Evolutionary conservation across 106 monocot species (phyloP).

Genomic region (Allium cepa): DNA sequence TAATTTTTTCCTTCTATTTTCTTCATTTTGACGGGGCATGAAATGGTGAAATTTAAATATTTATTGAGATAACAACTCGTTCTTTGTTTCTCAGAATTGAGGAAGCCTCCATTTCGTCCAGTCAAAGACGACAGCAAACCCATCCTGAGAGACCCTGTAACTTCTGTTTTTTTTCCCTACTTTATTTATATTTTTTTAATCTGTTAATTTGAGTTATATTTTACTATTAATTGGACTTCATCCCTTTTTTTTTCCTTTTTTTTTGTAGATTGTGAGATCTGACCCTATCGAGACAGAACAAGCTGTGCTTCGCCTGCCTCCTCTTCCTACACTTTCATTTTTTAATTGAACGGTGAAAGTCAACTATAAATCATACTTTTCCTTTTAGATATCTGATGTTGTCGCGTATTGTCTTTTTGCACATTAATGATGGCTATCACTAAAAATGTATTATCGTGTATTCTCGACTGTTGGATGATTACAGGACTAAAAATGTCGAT

Average conservation of each 20-base stretch:
- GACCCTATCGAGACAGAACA: constrained; percentile 83
- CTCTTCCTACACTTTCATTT: constrained; percentile 18
- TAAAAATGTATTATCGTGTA: too few relatives aligned
- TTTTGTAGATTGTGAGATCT: constrained; percentile 66
- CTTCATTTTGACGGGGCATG: too few relatives aligned
- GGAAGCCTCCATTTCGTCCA: constrained; percentile 54
- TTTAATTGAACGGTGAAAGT: too few relatives aligned
- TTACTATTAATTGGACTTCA: background rate
- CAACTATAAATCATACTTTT: too few relatives aligned
- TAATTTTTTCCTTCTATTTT: too few relatives aligned
- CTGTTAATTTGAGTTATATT: background rate
- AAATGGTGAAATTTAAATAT: too few relatives aligned
- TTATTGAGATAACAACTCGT: background rate
- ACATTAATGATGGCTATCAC: too few relatives aligned
- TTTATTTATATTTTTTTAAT: background rate
- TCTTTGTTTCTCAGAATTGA: too few relatives aligned
- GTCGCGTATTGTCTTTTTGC: too few relatives aligned
- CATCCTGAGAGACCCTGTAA: constrained; percentile 72
- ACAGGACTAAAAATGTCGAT: too few relatives aligned
- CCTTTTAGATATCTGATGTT: too few relatives aligned
- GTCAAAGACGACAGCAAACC: constrained; percentile 90
- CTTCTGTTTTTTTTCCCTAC: background rate
- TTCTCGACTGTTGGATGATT: too few relatives aligned
- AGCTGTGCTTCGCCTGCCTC: constrained; percentile 69
- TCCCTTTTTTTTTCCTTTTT: background rate